phyloP scores from a whole-genome alignment of 331 rosid species.

The Pyrus hybrid region DNA sequence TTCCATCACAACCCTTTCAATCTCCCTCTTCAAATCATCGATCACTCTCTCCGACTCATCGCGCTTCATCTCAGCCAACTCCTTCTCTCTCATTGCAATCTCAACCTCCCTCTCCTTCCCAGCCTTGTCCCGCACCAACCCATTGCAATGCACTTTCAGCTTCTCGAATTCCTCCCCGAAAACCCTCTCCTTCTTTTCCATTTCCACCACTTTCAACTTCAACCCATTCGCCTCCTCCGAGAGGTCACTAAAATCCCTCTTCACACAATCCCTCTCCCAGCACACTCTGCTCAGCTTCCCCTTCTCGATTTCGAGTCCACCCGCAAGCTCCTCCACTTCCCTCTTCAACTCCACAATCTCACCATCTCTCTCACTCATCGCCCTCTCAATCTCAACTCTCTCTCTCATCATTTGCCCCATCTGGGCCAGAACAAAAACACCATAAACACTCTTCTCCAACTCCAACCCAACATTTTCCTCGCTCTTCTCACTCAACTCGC shows the following conservation, averaged over 20 bases:
- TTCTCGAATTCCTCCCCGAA: slow-evolving; percentile 16
- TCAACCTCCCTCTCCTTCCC: slow-evolving; percentile 20
- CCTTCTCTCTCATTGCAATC: slow-evolving; percentile 30
- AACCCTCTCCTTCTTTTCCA: slow-evolving; percentile 21
- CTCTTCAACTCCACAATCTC: slow-evolving; percentile 29
- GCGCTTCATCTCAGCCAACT: slow-evolving; percentile 20
- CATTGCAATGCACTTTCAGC: slow-evolving; percentile 13
- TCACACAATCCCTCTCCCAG: slow-evolving; percentile 40
- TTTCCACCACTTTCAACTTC: slow-evolving; percentile 26
- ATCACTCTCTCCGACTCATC: slow-evolving; percentile 15
- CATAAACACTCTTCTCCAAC: slow-evolving; percentile 31
- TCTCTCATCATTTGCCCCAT: slow-evolving; percentile 28
- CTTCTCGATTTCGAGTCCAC: slow-evolving; percentile 29
- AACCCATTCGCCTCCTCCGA: slow-evolving; percentile 21
- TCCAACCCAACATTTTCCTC: slow-evolving; percentile 24
- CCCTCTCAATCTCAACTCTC: slow-evolving; percentile 23
- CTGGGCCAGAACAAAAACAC: slow-evolving; percentile 26
- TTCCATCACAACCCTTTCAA: slow-evolving; percentile 20
- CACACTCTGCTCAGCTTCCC: slow-evolving; percentile 9
- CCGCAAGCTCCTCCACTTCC: slow-evolving; percentile 11
- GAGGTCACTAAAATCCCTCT: not conserved
- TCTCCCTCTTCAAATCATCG: slow-evolving; percentile 29
- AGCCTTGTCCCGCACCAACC: slow-evolving; percentile 18
- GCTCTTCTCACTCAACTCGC: slow-evolving; percentile 3
- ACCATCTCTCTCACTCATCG: slow-evolving; percentile 11